Evolutionary conservation across 2,329 filamentous ascomycete genomes (phyloP).

Genomic region (Xylaria polymorpha): DNA sequence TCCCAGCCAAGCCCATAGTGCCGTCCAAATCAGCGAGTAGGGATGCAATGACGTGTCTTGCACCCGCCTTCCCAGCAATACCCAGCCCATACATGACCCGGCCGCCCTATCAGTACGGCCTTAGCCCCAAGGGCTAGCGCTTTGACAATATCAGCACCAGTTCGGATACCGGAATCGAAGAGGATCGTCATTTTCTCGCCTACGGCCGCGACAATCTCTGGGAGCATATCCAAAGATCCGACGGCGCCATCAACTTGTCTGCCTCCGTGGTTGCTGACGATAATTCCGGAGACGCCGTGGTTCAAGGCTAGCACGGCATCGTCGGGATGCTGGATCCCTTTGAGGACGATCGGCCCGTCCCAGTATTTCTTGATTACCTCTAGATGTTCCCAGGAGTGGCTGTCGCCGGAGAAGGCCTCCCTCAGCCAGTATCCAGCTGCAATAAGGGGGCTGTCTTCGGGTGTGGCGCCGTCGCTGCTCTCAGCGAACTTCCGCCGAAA

Average conservation of each 20-base stretch:
- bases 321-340: slow-evolving; percentile 50
- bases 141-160: slow-evolving; percentile 70
- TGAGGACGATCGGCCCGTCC: slow-evolving; percentile 50
- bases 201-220: slow-evolving; percentile 70
- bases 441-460: slow-evolving; percentile 60
- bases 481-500: slow-evolving; percentile 69
- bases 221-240: slow-evolving; percentile 66
- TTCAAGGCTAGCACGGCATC: slow-evolving; percentile 43
- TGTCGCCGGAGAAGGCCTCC: slow-evolving; percentile 45
- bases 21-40: slow-evolving; percentile 47
- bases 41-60: slow-evolving; percentile 45
- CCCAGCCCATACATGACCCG: slow-evolving; percentile 65
- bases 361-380: slow-evolving; percentile 45
- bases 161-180: slow-evolving; percentile 70
- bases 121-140: slow-evolving; percentile 64
- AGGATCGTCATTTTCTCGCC: slow-evolving; percentile 69
- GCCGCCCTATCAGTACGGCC: slow-evolving; percentile 68
- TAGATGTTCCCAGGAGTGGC: slow-evolving; percentile 46
- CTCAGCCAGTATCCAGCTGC: slow-evolving; percentile 45
- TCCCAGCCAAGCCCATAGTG: slow-evolving; percentile 46
- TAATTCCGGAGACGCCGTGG: slow-evolving; percentile 50
- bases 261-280: slow-evolving; percentile 69
- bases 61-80: slow-evolving; percentile 47
- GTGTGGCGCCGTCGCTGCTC: slow-evolving; percentile 57
- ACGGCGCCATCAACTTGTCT: slow-evolving; percentile 67